These are phyloP conservation scores for Pythium rishiriense DNA, from an alignment of 352 stramenopile genomes.

Conservation along the genomic window DNA sequence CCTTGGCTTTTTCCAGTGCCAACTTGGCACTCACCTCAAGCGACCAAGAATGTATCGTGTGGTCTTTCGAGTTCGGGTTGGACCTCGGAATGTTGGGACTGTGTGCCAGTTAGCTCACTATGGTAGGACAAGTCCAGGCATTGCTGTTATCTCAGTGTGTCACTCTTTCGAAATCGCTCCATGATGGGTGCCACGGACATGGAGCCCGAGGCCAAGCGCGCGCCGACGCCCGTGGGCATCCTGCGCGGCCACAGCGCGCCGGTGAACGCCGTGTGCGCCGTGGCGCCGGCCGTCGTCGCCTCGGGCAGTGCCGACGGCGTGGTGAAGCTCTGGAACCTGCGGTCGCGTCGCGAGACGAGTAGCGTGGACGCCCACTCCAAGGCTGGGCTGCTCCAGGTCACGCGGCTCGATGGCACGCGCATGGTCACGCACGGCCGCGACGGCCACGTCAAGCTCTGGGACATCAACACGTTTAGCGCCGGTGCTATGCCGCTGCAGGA, in stretches of 20 bases:
- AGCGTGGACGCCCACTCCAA: constrained; percentile 57
- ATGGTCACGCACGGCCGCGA: constrained; percentile 76
- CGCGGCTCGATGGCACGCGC: constrained; percentile 22
- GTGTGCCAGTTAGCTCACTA: not conserved
- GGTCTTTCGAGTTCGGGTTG: not conserved
- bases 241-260: constrained; percentile 65
- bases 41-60: no score
- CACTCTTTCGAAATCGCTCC: not conserved
- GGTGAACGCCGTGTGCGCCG: constrained; percentile 64
- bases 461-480: constrained; percentile 11
- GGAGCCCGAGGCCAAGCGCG: constrained; percentile 5
- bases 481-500: constrained; percentile 10
- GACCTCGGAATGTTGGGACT: not conserved
- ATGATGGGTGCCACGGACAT: not conserved
- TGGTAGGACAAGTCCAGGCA: not conserved
- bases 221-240: constrained; percentile 54
- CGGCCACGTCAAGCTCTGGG: constrained; percentile 69
- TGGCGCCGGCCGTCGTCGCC: constrained; percentile 36
- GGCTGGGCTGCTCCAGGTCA: constrained; percentile 67
- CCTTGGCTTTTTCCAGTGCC: no score
- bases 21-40: no score
- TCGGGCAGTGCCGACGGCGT: constrained; percentile 63
- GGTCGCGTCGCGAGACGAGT: constrained; percentile 48
- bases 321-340: constrained; percentile 78
- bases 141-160: constrained; percentile 3